Evolutionary conservation across 192 early-diverging fungal species (phyloP), one percentile per base, ranked within the genome.

Genomic region (Coemansia umbellata): DNA sequence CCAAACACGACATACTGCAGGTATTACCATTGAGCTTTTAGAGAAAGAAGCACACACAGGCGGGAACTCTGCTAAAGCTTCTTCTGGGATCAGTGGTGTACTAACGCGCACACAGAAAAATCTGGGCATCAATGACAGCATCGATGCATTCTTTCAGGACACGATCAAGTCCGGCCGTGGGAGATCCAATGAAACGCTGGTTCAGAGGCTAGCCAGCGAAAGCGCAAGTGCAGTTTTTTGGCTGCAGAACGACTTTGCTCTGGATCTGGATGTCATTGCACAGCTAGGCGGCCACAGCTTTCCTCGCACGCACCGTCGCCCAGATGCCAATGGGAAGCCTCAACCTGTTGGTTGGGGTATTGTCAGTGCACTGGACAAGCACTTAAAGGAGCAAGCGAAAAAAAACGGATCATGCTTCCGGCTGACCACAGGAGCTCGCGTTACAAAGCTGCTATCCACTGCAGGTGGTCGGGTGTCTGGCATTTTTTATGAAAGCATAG

Each of bases 31-130:
- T 31, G 31, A 57, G 3, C 49, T 73, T 6, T 49, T 73, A 2
- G 70, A 73, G 17, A 73, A 73, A 47, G 70, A 73, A 45, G 31
- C 44, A 11, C 63, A 63, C 11, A 58, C 55, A 6, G 70, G 82
- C 36, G 93, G 93, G 23, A 97, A 97, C 85, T 95, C 93, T 33
- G 94, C 93, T 57, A 97, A 97, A 80, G 95, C 95, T 19, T 95
- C 93, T 13, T 95, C 93, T 4, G 95, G 95, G 50, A 98, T 98
- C 73, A 98, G 95, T 80, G 93, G 93, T 35, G 93, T 88, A 31
- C 76, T 87, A 30, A 98, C 95, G 35, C 81, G 80, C 42, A 90
- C 91, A 37, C 95, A 98, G 63, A 76, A 84, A 31, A 53, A 44
- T 7, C 72, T 69, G 30, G 78, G 79, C 9, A 85, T 89, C 53